Percentiles rank a stretch among this genome's conserved stretches.
These are phyloP conservation scores for Claviceps sorghi DNA, from an alignment of 2,329 filamentous ascomycete species.

Conservation along the genomic window DNA sequence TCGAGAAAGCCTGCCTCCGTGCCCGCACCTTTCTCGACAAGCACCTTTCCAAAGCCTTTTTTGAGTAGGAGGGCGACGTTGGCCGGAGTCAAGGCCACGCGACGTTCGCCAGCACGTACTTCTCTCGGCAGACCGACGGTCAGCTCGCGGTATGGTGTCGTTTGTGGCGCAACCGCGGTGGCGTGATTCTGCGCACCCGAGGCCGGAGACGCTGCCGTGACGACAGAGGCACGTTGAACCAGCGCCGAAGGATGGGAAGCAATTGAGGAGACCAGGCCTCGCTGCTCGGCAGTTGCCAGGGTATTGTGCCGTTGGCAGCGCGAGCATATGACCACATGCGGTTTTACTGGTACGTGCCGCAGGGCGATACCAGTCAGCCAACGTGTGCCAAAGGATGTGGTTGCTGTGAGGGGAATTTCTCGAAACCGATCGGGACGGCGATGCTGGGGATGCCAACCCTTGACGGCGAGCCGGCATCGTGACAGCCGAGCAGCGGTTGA, in stretches of 20 bases:
- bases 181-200: constrained; percentile 21
- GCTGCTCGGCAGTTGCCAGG: constrained; percentile 14
- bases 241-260: constrained; percentile 20
- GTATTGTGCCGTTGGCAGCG: constrained; percentile 27
- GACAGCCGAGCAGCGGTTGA: constrained; percentile 13
- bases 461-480: constrained; percentile 11
- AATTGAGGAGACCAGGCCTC: constrained; percentile 14
- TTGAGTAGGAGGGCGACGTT: constrained; percentile 73
- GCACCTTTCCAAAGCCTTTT: constrained; percentile 64
- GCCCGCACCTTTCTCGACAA: constrained; percentile 73
- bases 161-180: constrained; percentile 25
- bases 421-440: background rate
- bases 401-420: background rate
- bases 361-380: background rate
- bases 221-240: constrained; percentile 25
- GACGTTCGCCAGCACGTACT: constrained; percentile 62
- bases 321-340: constrained; percentile 7
- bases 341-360: constrained; percentile 7
- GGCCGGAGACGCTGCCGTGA: constrained; percentile 12
- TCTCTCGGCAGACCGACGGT: constrained; percentile 70
- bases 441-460: constrained; percentile 7
- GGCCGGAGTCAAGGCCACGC: constrained; percentile 71
- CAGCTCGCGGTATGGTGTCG: constrained; percentile 53
- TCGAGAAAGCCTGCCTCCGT: constrained; percentile 63
- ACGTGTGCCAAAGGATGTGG: constrained; percentile 2